Evolutionary conservation across 169 alveolate species (phyloP).

Genomic region (Plasmodium gonderi): DNA sequence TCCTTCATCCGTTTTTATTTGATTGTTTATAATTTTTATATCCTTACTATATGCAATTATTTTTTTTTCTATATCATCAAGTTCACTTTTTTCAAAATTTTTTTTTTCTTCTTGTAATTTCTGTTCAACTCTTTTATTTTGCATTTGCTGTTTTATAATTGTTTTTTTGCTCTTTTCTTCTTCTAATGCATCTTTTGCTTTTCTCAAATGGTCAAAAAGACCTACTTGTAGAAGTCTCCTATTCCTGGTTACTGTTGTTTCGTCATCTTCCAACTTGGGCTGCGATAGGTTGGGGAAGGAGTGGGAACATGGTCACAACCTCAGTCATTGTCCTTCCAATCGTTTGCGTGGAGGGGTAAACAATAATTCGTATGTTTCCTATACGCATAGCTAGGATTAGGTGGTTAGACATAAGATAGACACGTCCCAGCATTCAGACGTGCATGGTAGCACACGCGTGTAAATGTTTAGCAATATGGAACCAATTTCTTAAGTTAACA

Average conservation of each 20-base stretch:
- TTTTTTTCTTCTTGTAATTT: constrained; percentile 77
- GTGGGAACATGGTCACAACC: background rate
- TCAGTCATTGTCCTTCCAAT: too few species aligned
- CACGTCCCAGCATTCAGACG: too few species aligned
- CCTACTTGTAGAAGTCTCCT: constrained; percentile 77
- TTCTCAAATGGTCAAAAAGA: constrained; percentile 77
- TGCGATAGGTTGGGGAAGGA: background rate
- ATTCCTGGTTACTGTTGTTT: constrained; percentile 77
- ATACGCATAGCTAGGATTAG: too few species aligned
- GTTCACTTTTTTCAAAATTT: constrained; percentile 74
- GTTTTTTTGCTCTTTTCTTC: constrained; percentile 77
- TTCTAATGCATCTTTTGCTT: constrained; percentile 80
- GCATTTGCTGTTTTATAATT: constrained; percentile 43
- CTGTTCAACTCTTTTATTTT: constrained; percentile 62
- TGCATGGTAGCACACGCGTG: too few species aligned
- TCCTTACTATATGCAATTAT: constrained; percentile 43
- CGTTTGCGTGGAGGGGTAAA: too few species aligned
- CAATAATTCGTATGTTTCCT: too few species aligned
- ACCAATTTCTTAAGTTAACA: too few species aligned
- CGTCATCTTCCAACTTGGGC: constrained; percentile 77
- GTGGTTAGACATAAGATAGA: too few species aligned
- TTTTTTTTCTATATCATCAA: constrained; percentile 73
- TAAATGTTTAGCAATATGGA: too few species aligned
- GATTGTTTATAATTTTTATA: constrained; percentile 46
- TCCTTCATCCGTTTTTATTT: constrained; percentile 55